A percentile compares a stretch with the other conserved stretches of the same genome.
Evolutionary conservation across 495 filamentous ascomycete species (phyloP).

Genomic region (Haplographium delicatum): DNA sequence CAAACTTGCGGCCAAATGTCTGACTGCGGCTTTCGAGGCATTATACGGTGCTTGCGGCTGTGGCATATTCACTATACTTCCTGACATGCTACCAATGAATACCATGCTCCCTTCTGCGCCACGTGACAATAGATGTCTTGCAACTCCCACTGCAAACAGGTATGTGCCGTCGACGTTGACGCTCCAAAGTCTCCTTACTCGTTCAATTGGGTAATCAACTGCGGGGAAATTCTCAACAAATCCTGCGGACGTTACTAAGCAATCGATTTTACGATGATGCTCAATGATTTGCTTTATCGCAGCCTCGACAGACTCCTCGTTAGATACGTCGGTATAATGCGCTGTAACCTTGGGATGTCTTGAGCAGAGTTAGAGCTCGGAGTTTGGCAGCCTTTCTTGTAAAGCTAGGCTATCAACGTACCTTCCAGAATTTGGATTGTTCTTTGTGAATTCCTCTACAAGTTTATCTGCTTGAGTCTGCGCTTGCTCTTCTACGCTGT

Average conservation of each 20-base stretch:
- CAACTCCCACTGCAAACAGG: constrained; percentile 74
- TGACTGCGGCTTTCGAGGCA: constrained; percentile 78
- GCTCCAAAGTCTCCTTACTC: constrained; percentile 82
- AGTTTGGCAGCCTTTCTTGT: neutral
- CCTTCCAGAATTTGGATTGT: constrained; percentile 70
- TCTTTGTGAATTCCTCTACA: constrained; percentile 62
- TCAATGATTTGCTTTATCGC: constrained; percentile 60
- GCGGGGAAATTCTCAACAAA: constrained; percentile 93
- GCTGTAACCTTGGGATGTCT: constrained; percentile 77
- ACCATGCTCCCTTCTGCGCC: constrained; percentile 75
- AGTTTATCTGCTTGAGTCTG: constrained; percentile 62
- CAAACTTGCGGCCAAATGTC: constrained; percentile 77
- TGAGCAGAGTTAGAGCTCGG: too few relatives aligned
- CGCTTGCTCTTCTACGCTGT: constrained; percentile 73
- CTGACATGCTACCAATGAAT: constrained; percentile 91
- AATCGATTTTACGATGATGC: constrained; percentile 73
- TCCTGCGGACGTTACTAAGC: constrained; percentile 87
- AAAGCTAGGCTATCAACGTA: constrained; percentile 37
- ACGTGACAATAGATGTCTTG: constrained; percentile 79
- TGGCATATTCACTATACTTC: constrained; percentile 83
- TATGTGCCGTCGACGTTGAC: constrained; percentile 96
- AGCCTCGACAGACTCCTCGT: constrained; percentile 62
- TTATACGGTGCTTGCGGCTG: constrained; percentile 90
- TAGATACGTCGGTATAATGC: constrained; percentile 78
- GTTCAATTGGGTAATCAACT: constrained; percentile 75